These are phyloP conservation scores for Somion occarium DNA, from an alignment of 1,284 basidiomycete species.

Conservation along the genomic window DNA sequence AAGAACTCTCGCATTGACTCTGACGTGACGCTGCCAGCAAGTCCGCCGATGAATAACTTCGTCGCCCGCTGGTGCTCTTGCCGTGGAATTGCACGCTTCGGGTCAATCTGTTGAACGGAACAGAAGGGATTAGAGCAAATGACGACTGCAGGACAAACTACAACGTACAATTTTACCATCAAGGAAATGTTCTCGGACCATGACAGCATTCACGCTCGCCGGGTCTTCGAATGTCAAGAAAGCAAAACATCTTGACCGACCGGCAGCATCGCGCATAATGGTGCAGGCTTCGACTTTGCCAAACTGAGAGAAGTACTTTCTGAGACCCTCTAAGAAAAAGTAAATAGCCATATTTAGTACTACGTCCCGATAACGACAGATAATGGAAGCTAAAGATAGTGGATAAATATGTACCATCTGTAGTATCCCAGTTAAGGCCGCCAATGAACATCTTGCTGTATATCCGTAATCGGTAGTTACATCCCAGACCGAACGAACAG, in stretches of 20 bases:
- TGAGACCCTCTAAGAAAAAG: conserved; percentile 57
- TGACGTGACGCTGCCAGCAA: conserved; percentile 88
- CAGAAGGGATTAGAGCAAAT: conserved; percentile 56
- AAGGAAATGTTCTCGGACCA: conserved; percentile 80
- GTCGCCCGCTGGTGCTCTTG: conserved; percentile 90
- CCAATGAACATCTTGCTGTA: conserved; percentile 98
- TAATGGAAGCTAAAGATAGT: conserved; percentile 17
- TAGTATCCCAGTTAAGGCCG: conserved; percentile 97
- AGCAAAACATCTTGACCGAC: conserved; percentile 90
- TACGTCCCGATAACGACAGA: conserved; percentile 14
- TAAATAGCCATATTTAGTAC: conserved; percentile 23
- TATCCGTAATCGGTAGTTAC: conserved; percentile 10
- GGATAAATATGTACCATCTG: conserved; percentile 73
- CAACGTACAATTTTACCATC: conserved; percentile 90
- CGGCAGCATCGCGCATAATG: conserved; percentile 91
- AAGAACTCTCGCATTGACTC: conserved; percentile 93
- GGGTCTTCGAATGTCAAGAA: conserved; percentile 92
- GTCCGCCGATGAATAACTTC: conserved; percentile 93
- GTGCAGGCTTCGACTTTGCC: conserved; percentile 89
- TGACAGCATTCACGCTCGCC: conserved; percentile 76
- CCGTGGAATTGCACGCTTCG: conserved; percentile 96
- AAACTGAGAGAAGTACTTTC: conserved; percentile 68
- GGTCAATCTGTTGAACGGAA: conserved; percentile 77
- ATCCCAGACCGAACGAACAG: conserved; percentile 2
- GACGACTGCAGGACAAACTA: conserved; percentile 83